These are phyloP conservation scores for Erigeron philadelphicus DNA, from an alignment of 140 eudicot species.

Conservation along the genomic window DNA sequence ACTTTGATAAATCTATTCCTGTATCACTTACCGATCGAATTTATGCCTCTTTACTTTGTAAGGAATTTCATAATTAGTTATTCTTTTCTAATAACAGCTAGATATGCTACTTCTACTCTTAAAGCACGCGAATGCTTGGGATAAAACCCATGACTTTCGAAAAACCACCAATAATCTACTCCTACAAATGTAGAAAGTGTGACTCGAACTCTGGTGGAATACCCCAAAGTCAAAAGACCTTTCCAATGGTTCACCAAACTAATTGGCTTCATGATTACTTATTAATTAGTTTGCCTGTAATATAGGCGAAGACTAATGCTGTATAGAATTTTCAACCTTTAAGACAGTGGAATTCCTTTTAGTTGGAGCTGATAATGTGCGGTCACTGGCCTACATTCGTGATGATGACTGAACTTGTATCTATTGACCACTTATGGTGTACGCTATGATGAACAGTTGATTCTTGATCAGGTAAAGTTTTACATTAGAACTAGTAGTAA, in stretches of 20 bases:
- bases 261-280: constrained; percentile 6
- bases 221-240: too few relatives aligned
- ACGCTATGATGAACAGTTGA: not conserved
- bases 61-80: constrained; percentile 14
- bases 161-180: too few relatives aligned
- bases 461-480: not conserved
- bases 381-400: constrained; percentile 18
- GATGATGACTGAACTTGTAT: constrained; percentile 30
- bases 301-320: constrained; percentile 18
- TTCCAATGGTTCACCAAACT: too few relatives aligned
- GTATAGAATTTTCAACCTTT: constrained; percentile 19
- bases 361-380: constrained; percentile 26
- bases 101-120: too few relatives aligned
- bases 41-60: constrained; percentile 33
- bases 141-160: too few relatives aligned
- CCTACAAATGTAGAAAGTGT: too few relatives aligned
- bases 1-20: constrained; percentile 22
- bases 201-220: not conserved
- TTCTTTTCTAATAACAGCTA: not conserved
- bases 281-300: constrained; percentile 14
- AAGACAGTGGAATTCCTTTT: constrained; percentile 28
- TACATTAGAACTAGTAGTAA: constrained; percentile 13
- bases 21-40: constrained; percentile 22
- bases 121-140: too few relatives aligned
- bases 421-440: constrained; percentile 21